Evolutionary conservation across 192 early-diverging fungal genomes (phyloP), one percentile per base, ranked within the genome.

Genomic region (Gonapodya prolifera): DNA sequence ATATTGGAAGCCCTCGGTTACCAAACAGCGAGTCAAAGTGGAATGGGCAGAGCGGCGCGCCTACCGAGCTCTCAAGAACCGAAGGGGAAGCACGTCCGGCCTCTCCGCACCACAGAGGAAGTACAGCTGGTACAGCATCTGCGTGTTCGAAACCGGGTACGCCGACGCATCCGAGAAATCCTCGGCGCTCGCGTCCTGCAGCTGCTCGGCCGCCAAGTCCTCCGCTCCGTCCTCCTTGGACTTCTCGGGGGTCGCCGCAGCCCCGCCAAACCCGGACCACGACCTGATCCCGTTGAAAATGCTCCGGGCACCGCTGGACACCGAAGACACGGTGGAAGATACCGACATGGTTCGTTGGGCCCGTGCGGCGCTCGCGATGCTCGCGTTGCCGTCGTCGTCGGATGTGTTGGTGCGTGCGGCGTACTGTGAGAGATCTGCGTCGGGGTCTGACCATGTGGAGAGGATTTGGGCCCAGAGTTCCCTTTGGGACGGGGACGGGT

Each of bases 51-150:
- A n/a, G n/a, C n/a, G n/a, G n/a, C n/a, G n/a, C n/a, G 8, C 45
- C 69, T 76, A 61, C 45, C 45, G 87, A 28, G 95, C 95, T 33
- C 95, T 87, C 70, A 96, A 81, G 81, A 94, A 96, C 18, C 94
- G 87, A 35, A 94, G 85, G 69, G 92, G 34, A n/a, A 94, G 80
- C 0, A 88, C 79, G 82, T 96, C 94, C 13, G 90, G 91, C 70
- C 92, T 87, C 77, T 93, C 91, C 71, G 80, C 83, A 84, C 45
- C 89, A 83, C 32, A 87, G 84, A 28, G 78, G 80, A 88, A 80
- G 34, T 88, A 89, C 1, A 90, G 80, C 70, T 85, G 80, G 70
- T 83, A 82, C 30, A 90, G 82, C 30, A 77, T 76, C 33, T 75
- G 77, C 31, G 79, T 77, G 69, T 90, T 85, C 8, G 8, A 16